Evolutionary conservation across 2,329 filamentous ascomycete genomes (phyloP).

Genomic region (Fusarium sp.): DNA sequence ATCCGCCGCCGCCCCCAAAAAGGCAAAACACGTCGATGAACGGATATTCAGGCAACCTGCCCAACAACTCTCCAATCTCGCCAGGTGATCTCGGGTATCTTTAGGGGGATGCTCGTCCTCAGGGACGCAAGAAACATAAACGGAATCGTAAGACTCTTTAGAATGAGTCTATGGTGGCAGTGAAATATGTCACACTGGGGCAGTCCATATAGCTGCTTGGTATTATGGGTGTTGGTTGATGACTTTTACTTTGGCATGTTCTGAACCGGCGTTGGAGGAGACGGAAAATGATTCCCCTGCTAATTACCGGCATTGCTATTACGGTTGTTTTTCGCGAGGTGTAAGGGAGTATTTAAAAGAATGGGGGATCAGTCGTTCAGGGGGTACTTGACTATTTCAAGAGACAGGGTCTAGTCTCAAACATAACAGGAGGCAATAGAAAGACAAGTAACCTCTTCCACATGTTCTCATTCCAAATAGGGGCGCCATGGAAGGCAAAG

Average conservation of each 20-base stretch:
- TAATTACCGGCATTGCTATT: slow-evolving; percentile 25
- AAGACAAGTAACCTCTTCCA: background rate
- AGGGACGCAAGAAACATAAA: slow-evolving; percentile 16
- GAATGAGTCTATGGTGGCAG: background rate
- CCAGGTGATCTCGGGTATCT: slow-evolving; percentile 26
- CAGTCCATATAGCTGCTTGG: slow-evolving; percentile 6
- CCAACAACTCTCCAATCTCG: slow-evolving; percentile 36
- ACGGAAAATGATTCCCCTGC: slow-evolving; percentile 44
- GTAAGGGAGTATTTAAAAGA: slow-evolving; percentile 21
- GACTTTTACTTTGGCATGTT: slow-evolving; percentile 33
- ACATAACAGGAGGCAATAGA: background rate
- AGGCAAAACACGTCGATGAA: slow-evolving; percentile 50
- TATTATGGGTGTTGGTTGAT: slow-evolving; percentile 33
- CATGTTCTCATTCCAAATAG: background rate
- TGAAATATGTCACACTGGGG: background rate
- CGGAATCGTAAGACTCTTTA: slow-evolving; percentile 30
- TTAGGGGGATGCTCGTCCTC: slow-evolving; percentile 31
- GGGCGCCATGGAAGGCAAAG: background rate
- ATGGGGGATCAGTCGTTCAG: background rate
- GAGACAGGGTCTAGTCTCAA: background rate
- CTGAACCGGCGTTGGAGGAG: slow-evolving; percentile 40
- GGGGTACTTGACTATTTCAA: background rate
- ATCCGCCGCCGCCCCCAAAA: slow-evolving; percentile 57
- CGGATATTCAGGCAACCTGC: slow-evolving; percentile 31
- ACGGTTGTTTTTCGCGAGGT: slow-evolving; percentile 36